phyloP scores from a whole-genome alignment of 495 filamentous ascomycete species.

The Penicillium riverlandense region DNA sequence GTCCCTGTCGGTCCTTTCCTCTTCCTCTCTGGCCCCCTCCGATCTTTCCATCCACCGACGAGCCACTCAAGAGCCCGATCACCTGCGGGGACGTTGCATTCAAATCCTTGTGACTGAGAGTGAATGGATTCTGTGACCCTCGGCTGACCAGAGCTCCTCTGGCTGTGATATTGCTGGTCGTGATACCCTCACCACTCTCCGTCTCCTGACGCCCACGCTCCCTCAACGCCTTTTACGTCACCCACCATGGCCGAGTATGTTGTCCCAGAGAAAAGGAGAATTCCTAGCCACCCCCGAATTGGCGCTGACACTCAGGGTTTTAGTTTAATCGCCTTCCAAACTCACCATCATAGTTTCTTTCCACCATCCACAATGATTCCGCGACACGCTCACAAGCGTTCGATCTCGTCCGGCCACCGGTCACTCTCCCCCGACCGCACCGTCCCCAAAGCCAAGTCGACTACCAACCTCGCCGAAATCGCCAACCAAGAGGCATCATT shows the following conservation, averaged over 20 bases:
- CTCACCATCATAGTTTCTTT: constrained; percentile 32
- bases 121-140: constrained; percentile 12
- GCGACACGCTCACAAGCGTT: constrained; percentile 35
- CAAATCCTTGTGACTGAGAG: background rate
- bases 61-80: constrained; percentile 1
- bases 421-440: constrained; percentile 32
- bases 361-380: constrained; percentile 38
- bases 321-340: constrained; percentile 41
- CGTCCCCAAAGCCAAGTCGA: constrained; percentile 38
- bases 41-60: background rate
- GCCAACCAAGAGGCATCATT: constrained; percentile 7
- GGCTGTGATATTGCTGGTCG: constrained; percentile 5
- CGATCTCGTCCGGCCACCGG: constrained; percentile 34
- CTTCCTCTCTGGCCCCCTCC: background rate
- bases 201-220: constrained; percentile 1
- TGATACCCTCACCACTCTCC: no score
- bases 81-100: constrained; percentile 11
- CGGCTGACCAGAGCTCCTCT: constrained; percentile 1
- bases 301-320: constrained; percentile 3
- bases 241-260: constrained; percentile 43
- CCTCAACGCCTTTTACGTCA: constrained; percentile 20
- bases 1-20: constrained; percentile 9
- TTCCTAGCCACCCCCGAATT: background rate
- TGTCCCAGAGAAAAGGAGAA: background rate
- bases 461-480: constrained; percentile 30